Percentiles rank a stretch among this genome's conserved stretches.
Conservation (phyloP, 1,284 basidiomycete species). For the Austroboletus rostrupii region DNA sequence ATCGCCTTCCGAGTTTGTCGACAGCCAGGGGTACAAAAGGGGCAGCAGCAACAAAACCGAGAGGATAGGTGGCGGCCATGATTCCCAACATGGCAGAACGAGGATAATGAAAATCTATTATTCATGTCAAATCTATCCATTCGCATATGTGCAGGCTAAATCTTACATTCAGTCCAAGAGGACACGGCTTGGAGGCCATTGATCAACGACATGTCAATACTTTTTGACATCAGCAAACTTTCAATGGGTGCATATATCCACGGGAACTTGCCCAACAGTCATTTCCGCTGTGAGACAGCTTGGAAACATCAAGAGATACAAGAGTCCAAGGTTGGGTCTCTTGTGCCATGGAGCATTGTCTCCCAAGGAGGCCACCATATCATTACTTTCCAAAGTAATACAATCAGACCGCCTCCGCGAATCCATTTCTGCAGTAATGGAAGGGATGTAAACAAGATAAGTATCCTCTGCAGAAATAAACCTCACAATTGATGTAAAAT, state of each 20-base stretch:
- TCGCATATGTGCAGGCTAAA: no score
- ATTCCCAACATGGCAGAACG: slow-evolving; percentile 18
- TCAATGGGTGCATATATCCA: slow-evolving; percentile 12
- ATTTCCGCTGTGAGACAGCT: slow-evolving; percentile 61
- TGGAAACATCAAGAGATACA: slow-evolving; percentile 48
- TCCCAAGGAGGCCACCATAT: slow-evolving; percentile 41
- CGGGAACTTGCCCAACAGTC: slow-evolving; percentile 49
- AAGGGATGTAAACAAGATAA: neutral
- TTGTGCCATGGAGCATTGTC: slow-evolving; percentile 54
- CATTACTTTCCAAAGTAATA: slow-evolving; percentile 14
- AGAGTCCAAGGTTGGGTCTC: slow-evolving; percentile 37
- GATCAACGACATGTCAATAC: slow-evolving; percentile 17
- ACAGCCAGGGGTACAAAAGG: slow-evolving; percentile 13
- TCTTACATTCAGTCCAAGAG: slow-evolving; percentile 21
- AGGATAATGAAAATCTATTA: slow-evolving; percentile 17
- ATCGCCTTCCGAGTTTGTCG: slow-evolving; percentile 18
- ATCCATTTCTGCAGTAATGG: slow-evolving; percentile 3
- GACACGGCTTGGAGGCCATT: slow-evolving; percentile 19
- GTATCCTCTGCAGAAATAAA: neutral
- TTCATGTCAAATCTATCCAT: slow-evolving; percentile 1
- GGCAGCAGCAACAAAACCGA: slow-evolving; percentile 12
- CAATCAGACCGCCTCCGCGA: neutral
- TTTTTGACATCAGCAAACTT: neutral
- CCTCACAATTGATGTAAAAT: neutral
- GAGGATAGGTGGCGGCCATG: slow-evolving; percentile 13